phyloP scores from a whole-genome alignment of 176 grass and related monocot species.

The Musa acuminata region DNA sequence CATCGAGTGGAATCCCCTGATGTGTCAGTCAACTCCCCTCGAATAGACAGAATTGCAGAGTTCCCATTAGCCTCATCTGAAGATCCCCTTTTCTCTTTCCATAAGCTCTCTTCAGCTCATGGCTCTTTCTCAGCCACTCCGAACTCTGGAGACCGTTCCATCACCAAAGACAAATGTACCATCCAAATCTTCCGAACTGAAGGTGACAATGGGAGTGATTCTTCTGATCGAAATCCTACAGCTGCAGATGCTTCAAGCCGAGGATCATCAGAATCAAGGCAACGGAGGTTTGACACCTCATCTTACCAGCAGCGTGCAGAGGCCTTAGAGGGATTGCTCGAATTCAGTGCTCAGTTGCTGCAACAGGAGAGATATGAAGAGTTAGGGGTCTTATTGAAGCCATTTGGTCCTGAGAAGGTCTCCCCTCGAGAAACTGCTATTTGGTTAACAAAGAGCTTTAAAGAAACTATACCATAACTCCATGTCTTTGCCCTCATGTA shows the following conservation, averaged over 20 bases:
- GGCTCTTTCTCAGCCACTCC: conserved; percentile 40
- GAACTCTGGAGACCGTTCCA: conserved; percentile 46
- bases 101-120: conserved; percentile 25
- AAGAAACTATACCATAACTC: conserved; percentile 44
- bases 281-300: conserved; percentile 73
- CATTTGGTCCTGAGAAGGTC: conserved; percentile 71
- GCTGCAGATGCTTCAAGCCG: conserved; percentile 45
- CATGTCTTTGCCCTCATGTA: neutral
- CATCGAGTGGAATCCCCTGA: conserved; percentile 53
- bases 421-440: conserved; percentile 88
- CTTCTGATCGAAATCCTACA: conserved; percentile 46
- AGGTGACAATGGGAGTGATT: conserved; percentile 48
- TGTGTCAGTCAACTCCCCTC: conserved; percentile 74
- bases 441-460: conserved; percentile 96
- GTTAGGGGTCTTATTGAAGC: conserved; percentile 67
- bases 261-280: conserved; percentile 74
- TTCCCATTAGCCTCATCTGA: conserved; percentile 78
- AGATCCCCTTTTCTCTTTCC: conserved; percentile 43
- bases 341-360: conserved; percentile 79
- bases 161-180: conserved; percentile 95
- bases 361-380: conserved; percentile 89
- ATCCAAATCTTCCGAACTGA: conserved; percentile 52
- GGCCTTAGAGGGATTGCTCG: conserved; percentile 76
- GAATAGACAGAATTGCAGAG: conserved; percentile 77
- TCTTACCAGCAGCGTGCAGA: conserved; percentile 89